Percentiles rank a stretch among this genome's conserved stretches.
phyloP scores from a whole-genome alignment of 345 rosid genomes.

The Salix arbutifolia region DNA sequence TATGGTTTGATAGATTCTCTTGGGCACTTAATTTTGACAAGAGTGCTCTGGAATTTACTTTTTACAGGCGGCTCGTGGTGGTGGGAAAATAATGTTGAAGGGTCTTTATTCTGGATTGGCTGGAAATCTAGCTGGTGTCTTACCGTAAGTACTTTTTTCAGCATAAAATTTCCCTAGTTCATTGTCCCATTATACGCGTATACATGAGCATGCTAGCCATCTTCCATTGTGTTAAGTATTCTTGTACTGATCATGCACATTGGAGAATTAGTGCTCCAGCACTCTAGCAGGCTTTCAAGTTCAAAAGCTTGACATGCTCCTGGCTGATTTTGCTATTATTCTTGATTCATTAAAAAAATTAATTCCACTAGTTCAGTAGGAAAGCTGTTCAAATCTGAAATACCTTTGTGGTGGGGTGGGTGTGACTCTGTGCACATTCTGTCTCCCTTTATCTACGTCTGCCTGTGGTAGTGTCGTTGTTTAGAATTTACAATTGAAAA shows the following conservation, averaged over 20 bases:
- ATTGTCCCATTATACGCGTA: not conserved
- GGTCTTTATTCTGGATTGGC: conserved; percentile 96
- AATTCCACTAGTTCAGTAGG: not conserved
- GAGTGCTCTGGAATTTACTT: not conserved
- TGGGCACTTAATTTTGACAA: not conserved
- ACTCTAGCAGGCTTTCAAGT: not conserved
- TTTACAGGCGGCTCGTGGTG: conserved; percentile 74
- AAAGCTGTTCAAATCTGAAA: not conserved
- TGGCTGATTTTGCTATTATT: not conserved
- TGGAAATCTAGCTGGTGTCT: conserved; percentile 89
- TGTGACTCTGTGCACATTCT: not conserved
- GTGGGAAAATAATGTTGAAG: conserved; percentile 68
- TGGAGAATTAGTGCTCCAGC: not conserved
- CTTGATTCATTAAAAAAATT: not conserved
- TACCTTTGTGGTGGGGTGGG: not conserved
- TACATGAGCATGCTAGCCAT: not conserved
- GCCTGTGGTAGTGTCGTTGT: not conserved
- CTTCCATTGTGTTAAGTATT: not conserved
- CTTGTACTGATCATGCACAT: not conserved
- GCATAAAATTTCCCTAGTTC: not conserved
- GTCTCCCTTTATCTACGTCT: not conserved
- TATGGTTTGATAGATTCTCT: not conserved
- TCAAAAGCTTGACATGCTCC: not conserved
- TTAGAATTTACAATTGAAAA: not conserved
- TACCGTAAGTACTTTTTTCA: conserved; percentile 60